Evolutionary conservation across 768 basidiomycete genomes (phyloP).

Genomic region (Amanita inopinata): DNA sequence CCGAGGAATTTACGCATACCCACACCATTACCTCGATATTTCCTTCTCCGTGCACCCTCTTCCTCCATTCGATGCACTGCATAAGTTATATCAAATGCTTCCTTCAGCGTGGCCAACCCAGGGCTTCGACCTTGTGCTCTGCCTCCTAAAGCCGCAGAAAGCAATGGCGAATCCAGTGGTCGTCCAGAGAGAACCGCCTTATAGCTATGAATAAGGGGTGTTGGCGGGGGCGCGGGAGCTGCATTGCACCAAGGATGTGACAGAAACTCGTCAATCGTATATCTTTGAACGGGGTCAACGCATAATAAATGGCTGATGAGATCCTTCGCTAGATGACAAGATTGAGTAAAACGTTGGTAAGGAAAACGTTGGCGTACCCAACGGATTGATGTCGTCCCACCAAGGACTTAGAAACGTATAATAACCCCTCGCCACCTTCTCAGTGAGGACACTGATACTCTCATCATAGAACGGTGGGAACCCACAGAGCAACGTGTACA

Average conservation of each 20-base stretch:
- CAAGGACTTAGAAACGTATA: slow-evolving; percentile 98
- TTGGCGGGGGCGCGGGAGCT: slow-evolving; percentile 52
- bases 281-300: slow-evolving; percentile 90
- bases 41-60: slow-evolving; percentile 82
- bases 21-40: slow-evolving; percentile 73
- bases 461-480: slow-evolving; percentile 99
- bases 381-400: slow-evolving; percentile 92
- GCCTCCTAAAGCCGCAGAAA: slow-evolving; percentile 70
- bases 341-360: slow-evolving; percentile 4
- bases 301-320: slow-evolving; percentile 91
- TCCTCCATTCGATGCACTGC: slow-evolving; percentile 99
- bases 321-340: slow-evolving; percentile 67
- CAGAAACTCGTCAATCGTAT: slow-evolving; percentile 97
- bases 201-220: slow-evolving; percentile 38
- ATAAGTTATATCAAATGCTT: slow-evolving; percentile 98
- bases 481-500: slow-evolving; percentile 95
- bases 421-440: slow-evolving; percentile 95
- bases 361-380: slow-evolving; percentile 38
- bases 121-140: slow-evolving; percentile 80
- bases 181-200: slow-evolving; percentile 23
- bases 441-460: slow-evolving; percentile 94
- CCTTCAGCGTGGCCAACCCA: slow-evolving; percentile 86
- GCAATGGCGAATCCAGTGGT: slow-evolving; percentile 83
- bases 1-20: slow-evolving; percentile 70
- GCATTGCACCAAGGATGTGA: slow-evolving; percentile 92